Conservation (phyloP, 108 stramenopile genomes). For the Epithemia pelagica region DNA sequence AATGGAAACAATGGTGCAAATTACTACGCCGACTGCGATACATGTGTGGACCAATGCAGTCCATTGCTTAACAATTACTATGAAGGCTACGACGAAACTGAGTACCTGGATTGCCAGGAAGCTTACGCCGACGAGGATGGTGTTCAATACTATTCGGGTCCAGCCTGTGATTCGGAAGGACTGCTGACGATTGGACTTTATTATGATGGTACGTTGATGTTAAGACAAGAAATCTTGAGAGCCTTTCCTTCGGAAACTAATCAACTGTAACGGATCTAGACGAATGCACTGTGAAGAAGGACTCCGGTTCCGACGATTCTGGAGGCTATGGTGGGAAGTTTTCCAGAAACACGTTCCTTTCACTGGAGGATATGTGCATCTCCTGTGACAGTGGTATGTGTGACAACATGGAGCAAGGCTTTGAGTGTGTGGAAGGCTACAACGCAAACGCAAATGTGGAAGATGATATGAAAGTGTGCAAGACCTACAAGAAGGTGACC, state of each 20-base stretch:
- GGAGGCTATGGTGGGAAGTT: conserved; percentile 12
- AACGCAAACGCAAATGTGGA: conserved; percentile 22
- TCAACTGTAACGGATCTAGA: background rate
- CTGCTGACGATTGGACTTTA: conserved; percentile 34
- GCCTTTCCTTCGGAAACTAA: background rate
- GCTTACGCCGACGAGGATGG: conserved; percentile 32
- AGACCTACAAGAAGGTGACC: conserved; percentile 24
- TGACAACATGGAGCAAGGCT: conserved; percentile 25
- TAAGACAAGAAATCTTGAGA: background rate
- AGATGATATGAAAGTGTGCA: conserved; percentile 34
- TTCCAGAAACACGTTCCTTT: conserved; percentile 31
- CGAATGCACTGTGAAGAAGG: conserved; percentile 48
- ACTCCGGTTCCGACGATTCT: conserved; percentile 13
- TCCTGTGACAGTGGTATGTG: conserved; percentile 33
- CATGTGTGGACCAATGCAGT: conserved; percentile 22
- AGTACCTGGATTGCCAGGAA: conserved; percentile 39
- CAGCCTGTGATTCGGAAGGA: conserved; percentile 34
- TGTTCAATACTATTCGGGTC: conserved; percentile 42
- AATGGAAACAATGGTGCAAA: background rate
- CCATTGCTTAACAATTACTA: conserved; percentile 11
- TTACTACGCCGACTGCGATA: conserved; percentile 18
- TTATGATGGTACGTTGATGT: conserved; percentile 29
- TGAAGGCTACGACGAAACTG: conserved; percentile 26
- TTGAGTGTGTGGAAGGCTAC: conserved; percentile 38
- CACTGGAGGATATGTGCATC: conserved; percentile 28